Evolutionary conservation across 441 rosid species (phyloP).

Genomic region (Erodium trifolium): DNA sequence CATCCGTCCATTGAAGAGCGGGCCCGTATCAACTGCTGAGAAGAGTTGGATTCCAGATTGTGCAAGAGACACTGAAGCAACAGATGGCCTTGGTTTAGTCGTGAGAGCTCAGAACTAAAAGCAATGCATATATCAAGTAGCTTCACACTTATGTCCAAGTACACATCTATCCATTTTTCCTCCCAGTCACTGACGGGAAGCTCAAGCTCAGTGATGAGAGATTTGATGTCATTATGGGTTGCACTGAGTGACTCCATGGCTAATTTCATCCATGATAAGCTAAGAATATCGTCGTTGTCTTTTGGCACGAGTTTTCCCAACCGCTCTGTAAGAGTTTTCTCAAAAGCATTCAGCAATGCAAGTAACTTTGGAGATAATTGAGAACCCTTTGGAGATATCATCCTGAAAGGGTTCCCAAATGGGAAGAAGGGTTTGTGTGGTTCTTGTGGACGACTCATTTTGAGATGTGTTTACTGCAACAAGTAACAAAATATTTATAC

Average conservation of each 20-base stretch:
- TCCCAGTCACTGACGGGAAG: slow-evolving; percentile 90
- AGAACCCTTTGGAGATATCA: slow-evolving; percentile 58
- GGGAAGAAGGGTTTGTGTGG: slow-evolving; percentile 67
- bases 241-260: slow-evolving; percentile 69
- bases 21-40: slow-evolving; percentile 40
- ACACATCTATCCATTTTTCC: slow-evolving; percentile 81
- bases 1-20: slow-evolving; percentile 60
- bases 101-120: slow-evolving; percentile 63
- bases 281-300: slow-evolving; percentile 46
- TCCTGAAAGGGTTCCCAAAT: slow-evolving; percentile 77
- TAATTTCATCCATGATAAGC: slow-evolving; percentile 69
- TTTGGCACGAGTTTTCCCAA: slow-evolving; percentile 52
- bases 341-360: slow-evolving; percentile 47
- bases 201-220: slow-evolving; percentile 64
- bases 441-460: slow-evolving; percentile 73
- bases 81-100: slow-evolving; percentile 84
- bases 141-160: slow-evolving; percentile 79
- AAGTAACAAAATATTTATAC: neutral
- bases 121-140: slow-evolving; percentile 72
- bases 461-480: slow-evolving; percentile 30
- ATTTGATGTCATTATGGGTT: slow-evolving; percentile 52
- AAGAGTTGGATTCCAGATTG: slow-evolving; percentile 43
- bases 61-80: slow-evolving; percentile 62
- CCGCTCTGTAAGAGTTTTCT: slow-evolving; percentile 51
- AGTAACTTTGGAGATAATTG: slow-evolving; percentile 43